Evolutionary conservation across 768 basidiomycete genomes (phyloP).

Genomic region (Tremella yokohamensis): DNA sequence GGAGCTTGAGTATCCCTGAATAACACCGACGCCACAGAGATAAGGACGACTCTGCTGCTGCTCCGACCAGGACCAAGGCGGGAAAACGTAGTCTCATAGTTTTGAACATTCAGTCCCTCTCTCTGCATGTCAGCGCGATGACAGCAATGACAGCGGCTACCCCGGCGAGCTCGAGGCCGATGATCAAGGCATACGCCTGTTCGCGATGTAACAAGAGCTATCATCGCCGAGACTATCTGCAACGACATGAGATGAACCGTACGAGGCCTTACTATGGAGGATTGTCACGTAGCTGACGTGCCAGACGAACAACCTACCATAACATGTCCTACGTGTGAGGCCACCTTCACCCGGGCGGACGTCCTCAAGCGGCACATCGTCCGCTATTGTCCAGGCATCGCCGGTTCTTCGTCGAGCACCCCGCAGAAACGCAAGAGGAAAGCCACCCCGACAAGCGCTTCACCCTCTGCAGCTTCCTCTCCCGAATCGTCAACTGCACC

Average conservation of each 20-base stretch:
- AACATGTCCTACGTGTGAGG: not conserved
- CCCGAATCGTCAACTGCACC: not conserved
- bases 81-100: too few species aligned
- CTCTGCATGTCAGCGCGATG: too few species aligned
- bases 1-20: too few species aligned
- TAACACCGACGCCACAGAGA: too few species aligned
- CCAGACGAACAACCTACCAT: not conserved
- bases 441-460: not conserved
- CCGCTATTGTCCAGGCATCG: conserved; percentile 5
- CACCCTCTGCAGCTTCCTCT: not conserved
- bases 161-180: not conserved
- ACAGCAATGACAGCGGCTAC: not conserved
- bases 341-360: conserved; percentile 3
- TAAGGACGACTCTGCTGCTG: too few species aligned
- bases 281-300: not conserved
- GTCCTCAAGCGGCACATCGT: conserved; percentile 4
- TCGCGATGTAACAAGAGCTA: conserved; percentile 9
- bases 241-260: conserved; percentile 10
- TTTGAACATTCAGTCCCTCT: too few species aligned
- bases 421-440: not conserved
- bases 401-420: not conserved
- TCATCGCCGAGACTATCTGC: conserved; percentile 4
- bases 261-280: not conserved
- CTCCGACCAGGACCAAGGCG: too few species aligned
- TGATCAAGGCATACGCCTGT: conserved; percentile 2